Evolutionary conservation across 2,329 filamentous ascomycete genomes (phyloP), one percentile per base, ranked within the genome.

Genomic region (Verticillium longisporum): DNA sequence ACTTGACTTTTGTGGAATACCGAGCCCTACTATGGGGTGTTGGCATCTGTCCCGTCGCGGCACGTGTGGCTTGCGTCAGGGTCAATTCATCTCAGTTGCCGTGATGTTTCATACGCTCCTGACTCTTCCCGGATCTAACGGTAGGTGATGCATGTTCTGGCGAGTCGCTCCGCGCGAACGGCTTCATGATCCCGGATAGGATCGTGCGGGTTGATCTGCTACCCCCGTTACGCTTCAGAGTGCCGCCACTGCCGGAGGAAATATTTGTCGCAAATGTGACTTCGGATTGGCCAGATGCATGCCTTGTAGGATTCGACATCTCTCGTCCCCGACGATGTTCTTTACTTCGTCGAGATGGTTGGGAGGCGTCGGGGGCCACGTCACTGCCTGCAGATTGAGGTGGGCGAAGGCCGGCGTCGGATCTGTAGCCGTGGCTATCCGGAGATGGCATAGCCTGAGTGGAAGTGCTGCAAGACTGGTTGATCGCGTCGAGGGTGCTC

Each of bases 121-220:
- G 26, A 53, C 60, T 62, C 37, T 65, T 65, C 56, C 59, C 58
- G 6, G 34, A 54, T n/a, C 62, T 59, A 5, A 61, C 33, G 11
- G 58, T 21, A 21, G 63, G 57, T 7, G 64, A 63, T 21, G 64
- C 62, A 7, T 68, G 66, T n/a, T 78, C 76, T 0, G 76, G 75
- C 45, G 76, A 78, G 59, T 77, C 75, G 31, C 73, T 71, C 33
- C 76, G 69, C 1, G 70, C 72, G 4, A 76, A 76, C 53, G 78
- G 78, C 54, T 75, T 73, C 71, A 79, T 79, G 64, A 79, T 78
- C 53, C 77, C 77, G 54, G 73, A 78, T 14, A 79, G 66, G 7
- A 79, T 74, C 5, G 74, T 77, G 58, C 77, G 69, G 9, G 77
- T 77, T 6, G 76, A 71, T 55, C 64, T 61, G 11, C 64, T 62